These are phyloP conservation scores for Juglanconis oblonga DNA, from an alignment of 2,329 filamentous ascomycete genomes.

Conservation along the genomic window DNA sequence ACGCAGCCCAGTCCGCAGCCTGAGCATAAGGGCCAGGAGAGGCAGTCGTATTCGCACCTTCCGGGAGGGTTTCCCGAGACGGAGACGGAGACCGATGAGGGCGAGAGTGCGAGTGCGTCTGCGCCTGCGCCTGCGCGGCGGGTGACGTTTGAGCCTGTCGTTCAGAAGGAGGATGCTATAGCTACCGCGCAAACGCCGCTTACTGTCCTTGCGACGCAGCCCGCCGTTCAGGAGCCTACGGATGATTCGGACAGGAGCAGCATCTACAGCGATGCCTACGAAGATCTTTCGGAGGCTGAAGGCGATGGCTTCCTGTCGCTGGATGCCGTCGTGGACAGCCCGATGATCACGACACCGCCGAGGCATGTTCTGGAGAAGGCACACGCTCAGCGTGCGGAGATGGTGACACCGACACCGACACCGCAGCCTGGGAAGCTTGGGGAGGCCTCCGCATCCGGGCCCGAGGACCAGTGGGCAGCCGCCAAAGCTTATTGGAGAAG, in stretches of 20 bases:
- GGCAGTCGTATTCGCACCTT: slow-evolving; percentile 43
- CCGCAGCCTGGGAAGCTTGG: neutral
- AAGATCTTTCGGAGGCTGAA: slow-evolving; percentile 65
- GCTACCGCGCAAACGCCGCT: slow-evolving; percentile 20
- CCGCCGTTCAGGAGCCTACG: slow-evolving; percentile 34
- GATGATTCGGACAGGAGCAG: slow-evolving; percentile 46
- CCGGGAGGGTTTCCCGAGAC: slow-evolving; percentile 59
- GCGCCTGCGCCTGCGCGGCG: slow-evolving; percentile 8
- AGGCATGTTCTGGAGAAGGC: neutral
- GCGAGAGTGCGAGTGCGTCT: neutral
- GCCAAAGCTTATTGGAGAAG: slow-evolving; percentile 70
- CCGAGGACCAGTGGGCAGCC: slow-evolving; percentile 59
- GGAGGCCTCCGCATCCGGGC: neutral
- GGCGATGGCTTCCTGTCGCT: slow-evolving; percentile 69
- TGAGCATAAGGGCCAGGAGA: slow-evolving; percentile 19
- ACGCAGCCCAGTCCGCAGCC: slow-evolving; percentile 41
- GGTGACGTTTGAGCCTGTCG: slow-evolving; percentile 22
- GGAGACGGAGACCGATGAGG: slow-evolving; percentile 23
- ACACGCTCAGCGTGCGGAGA: neutral
- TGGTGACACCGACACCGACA: slow-evolving; percentile 1
- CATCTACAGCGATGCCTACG: slow-evolving; percentile 74
- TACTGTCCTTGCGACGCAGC: slow-evolving; percentile 23
- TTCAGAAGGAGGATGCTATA: slow-evolving; percentile 19
- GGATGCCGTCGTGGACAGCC: slow-evolving; percentile 66
- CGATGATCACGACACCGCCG: slow-evolving; percentile 32